phyloP scores from a whole-genome alignment of 129 eudicot genomes.

The Escallonia herrerae region DNA sequence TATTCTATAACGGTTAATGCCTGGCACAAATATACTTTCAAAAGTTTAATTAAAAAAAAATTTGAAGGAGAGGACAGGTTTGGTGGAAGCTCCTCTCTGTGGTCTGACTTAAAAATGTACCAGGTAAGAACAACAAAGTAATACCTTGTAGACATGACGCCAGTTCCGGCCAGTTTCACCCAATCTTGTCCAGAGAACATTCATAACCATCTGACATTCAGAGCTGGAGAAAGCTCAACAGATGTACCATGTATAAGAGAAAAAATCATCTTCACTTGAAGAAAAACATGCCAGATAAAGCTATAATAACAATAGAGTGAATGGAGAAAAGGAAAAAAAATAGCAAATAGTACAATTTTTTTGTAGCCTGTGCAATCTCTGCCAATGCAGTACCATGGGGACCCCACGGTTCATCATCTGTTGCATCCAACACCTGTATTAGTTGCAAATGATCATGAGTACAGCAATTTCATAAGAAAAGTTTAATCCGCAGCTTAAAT shows the following conservation, averaged over 20 bases:
- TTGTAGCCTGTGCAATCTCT: constrained; percentile 94
- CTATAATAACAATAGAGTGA: background rate
- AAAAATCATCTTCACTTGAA: constrained; percentile 1
- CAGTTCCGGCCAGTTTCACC: constrained; percentile 90
- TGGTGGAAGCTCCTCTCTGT: background rate
- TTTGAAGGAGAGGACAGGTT: constrained; percentile 7
- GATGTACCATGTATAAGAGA: constrained; percentile 17
- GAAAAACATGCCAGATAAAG: constrained; percentile 1
- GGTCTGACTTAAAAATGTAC: background rate
- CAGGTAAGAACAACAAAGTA: constrained; percentile 4
- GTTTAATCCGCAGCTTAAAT: background rate
- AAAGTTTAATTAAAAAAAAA: constrained; percentile 5
- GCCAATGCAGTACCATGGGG: constrained; percentile 96
- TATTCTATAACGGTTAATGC: constrained; percentile 92
- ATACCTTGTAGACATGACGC: constrained; percentile 96
- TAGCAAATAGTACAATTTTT: constrained; percentile 53
- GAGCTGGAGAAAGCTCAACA: constrained; percentile 51
- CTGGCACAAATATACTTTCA: constrained; percentile 34
- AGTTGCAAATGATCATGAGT: constrained; percentile 6
- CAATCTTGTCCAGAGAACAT: constrained; percentile 94
- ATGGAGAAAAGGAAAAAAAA: background rate
- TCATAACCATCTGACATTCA: constrained; percentile 98
- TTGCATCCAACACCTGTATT: constrained; percentile 84
- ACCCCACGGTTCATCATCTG: constrained; percentile 97
- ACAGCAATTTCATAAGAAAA: constrained; percentile 8